phyloP scores from a whole-genome alignment of 2,329 filamentous ascomycete genomes.

The Fusarium sp. region DNA sequence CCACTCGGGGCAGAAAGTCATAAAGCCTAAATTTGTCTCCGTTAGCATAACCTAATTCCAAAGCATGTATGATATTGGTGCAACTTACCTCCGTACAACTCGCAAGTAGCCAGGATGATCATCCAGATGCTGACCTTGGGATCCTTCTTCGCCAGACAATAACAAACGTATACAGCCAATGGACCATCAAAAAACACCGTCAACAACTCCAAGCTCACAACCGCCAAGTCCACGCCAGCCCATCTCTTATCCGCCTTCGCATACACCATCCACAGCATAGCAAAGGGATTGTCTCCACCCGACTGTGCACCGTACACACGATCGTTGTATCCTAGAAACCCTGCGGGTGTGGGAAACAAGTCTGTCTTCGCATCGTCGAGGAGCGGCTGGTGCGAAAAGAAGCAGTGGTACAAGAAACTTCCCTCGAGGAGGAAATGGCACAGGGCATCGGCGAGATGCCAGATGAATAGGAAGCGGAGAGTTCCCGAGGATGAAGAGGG shows the following conservation, averaged over 20 bases:
- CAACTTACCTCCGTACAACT: conserved; percentile 73
- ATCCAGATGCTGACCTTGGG: conserved; percentile 70
- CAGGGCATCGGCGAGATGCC: conserved; percentile 93
- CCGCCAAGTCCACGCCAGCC: conserved; percentile 71
- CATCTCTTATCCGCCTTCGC: conserved; percentile 72
- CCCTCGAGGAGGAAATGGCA: conserved; percentile 94
- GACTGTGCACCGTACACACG: conserved; percentile 68
- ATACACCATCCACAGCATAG: conserved; percentile 76
- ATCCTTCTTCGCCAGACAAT: conserved; percentile 67
- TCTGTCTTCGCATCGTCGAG: conserved; percentile 40
- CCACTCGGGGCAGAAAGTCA: conserved; percentile 80
- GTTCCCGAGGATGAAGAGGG: conserved; percentile 64
- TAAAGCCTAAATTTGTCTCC: conserved; percentile 63
- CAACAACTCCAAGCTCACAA: conserved; percentile 73
- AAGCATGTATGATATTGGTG: neutral
- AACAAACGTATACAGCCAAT: conserved; percentile 70
- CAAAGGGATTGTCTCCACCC: conserved; percentile 65
- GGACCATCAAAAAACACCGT: conserved; percentile 73
- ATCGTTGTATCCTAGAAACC: conserved; percentile 63
- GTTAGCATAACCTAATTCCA: neutral
- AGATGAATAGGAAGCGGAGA: conserved; percentile 85
- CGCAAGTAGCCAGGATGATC: conserved; percentile 72
- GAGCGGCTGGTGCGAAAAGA: conserved; percentile 71
- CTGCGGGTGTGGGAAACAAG: conserved; percentile 62
- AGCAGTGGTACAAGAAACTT: conserved; percentile 92